Percentiles rank a stretch among this genome's conserved stretches.
phyloP scores from a whole-genome alignment of 805 yeast species.

The Ogataea neopini region DNA sequence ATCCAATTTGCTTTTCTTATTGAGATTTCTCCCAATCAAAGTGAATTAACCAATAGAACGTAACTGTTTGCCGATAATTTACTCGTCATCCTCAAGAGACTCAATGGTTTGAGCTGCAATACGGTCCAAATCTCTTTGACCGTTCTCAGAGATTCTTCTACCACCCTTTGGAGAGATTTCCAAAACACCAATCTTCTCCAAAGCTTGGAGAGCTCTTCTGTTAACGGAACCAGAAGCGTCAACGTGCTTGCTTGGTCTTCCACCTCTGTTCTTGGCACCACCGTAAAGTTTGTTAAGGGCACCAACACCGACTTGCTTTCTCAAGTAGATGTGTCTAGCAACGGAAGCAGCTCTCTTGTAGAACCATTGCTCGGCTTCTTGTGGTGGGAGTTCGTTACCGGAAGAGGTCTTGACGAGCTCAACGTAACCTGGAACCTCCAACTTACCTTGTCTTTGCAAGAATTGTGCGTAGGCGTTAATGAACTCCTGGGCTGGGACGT shows the following conservation, averaged over 20 bases:
- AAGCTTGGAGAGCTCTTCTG: conserved; percentile 98
- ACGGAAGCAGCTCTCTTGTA: conserved; percentile 99
- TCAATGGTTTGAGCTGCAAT: conserved; percentile 98
- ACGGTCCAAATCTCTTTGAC: conserved; percentile 99
- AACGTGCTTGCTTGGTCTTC: conserved; percentile 96
- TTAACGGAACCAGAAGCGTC: conserved; percentile 99
- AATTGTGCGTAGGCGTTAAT: conserved; percentile 99
- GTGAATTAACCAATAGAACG: conserved; percentile 10
- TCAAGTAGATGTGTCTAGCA: conserved; percentile 99
- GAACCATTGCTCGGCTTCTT: conserved; percentile 99
- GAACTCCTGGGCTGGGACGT: conserved; percentile 99
- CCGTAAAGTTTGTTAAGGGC: conserved; percentile 98
- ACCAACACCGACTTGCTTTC: conserved; percentile 99
- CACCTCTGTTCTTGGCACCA: conserved; percentile 98
- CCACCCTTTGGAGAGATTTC: conserved; percentile 98
- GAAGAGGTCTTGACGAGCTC: conserved; percentile 99
- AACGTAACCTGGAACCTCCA: conserved; percentile 99
- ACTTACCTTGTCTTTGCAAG: conserved; percentile 99
- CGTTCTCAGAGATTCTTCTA: conserved; percentile 98
- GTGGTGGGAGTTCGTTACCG: conserved; percentile 99
- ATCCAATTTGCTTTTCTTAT: conserved; percentile 8
- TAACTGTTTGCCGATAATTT: conserved; percentile 25
- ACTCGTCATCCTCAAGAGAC: conserved; percentile 68
- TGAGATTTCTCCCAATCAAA: not conserved
- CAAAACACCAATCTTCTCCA: conserved; percentile 96